phyloP scores from a whole-genome alignment of 192 early-diverging fungal genomes.

The Umbelopsis ramanniana region DNA sequence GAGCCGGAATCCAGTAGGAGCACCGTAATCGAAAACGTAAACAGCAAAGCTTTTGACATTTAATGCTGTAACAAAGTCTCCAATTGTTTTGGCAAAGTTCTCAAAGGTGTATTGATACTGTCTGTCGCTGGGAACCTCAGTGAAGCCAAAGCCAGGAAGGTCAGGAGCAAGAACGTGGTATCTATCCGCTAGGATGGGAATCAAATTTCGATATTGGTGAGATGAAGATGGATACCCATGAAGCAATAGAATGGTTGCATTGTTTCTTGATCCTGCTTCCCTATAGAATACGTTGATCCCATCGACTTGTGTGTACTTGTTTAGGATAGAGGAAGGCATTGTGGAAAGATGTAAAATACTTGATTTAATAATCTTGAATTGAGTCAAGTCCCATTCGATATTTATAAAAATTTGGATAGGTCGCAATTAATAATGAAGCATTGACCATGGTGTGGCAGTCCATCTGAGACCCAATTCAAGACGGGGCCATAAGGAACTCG shows the following conservation, averaged over 20 bases:
- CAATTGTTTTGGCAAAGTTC: slow-evolving; percentile 17
- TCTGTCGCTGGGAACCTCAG: not conserved
- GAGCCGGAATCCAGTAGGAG: slow-evolving; percentile 14
- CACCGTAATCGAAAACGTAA: slow-evolving; percentile 22
- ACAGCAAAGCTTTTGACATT: not conserved
- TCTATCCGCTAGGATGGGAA: slow-evolving; percentile 18
- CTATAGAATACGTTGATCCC: slow-evolving; percentile 21
- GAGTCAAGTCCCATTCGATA: no score
- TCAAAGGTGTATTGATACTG: slow-evolving; percentile 24
- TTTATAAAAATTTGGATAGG: no score
- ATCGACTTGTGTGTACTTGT: not conserved
- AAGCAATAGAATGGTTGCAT: slow-evolving; percentile 3
- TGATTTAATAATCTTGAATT: not conserved
- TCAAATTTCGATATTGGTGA: slow-evolving; percentile 24
- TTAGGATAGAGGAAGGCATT: not conserved
- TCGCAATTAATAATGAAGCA: no score
- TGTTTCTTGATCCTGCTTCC: slow-evolving; percentile 11
- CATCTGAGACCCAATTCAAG: no score
- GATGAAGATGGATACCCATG: slow-evolving; percentile 30
- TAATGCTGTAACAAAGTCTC: not conserved
- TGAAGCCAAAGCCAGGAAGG: slow-evolving; percentile 25
- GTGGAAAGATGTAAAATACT: not conserved
- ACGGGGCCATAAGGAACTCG: no score
- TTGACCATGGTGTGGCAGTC: no score
- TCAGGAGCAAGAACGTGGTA: slow-evolving; percentile 26